Evolutionary conservation across 1,284 basidiomycete species (phyloP), one percentile per base, ranked within the genome.

Genomic region (Jaminaea rosea): DNA sequence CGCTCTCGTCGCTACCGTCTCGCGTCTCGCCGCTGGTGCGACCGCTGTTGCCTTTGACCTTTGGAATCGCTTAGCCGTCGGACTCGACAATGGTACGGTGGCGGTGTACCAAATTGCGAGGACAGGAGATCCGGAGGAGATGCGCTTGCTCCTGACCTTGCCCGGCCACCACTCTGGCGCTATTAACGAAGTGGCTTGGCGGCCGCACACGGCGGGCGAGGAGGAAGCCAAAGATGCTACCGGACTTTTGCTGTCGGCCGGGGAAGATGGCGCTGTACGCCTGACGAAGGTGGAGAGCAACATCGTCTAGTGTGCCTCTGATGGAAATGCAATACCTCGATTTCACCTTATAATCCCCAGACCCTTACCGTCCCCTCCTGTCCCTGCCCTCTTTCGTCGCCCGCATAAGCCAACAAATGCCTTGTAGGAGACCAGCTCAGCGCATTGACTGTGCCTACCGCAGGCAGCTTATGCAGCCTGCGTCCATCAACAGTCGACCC

Each of bases 51-150:
- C 67, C 1, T 58, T 65, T 27, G 62, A 56, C 28, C 47, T 46
- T 0, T 48, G 50, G 15, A 17, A 50, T 23, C 46, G 52, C 28
- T 82, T 98, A 58, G 94, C 92, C 24, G 88, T 90, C 28, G 93
- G 93, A 56, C 84, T 94, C 80, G 93, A 97, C 77, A 90, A 87
- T 55, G 93, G 93, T 47, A 88, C 92, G 71, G 80, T 97, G 36
- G 94, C 52, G 19, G 17, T n/a, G 5, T 32, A 37, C 53, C 28
- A 26, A 24, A 11, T 26, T 3, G 44, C 21, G 3, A 19, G 49
- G 28, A 9, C 41, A n/a, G 24, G 28, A 2, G 45, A 26, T 13
- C n/a, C n/a, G 15, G 11, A 10, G 21, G 34, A 45, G 5, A 62
- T 63, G 63, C n/a, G 19, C 28, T 41, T 45, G 28, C 50, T 49